These are phyloP conservation scores for Solanum paucissectum DNA, from an alignment of 257 asterid genomes.

Conservation along the genomic window DNA sequence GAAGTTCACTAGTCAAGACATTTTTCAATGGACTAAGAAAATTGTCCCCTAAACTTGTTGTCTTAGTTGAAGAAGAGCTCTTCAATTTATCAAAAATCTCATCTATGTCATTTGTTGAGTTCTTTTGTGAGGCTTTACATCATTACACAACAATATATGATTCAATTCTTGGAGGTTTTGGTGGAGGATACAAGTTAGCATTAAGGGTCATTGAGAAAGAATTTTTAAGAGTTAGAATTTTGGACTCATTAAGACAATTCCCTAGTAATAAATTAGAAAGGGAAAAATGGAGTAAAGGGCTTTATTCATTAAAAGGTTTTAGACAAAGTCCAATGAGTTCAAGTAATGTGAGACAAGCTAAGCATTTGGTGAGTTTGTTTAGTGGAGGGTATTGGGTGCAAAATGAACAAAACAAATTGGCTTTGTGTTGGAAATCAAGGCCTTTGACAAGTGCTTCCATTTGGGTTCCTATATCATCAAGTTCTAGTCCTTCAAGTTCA, in stretches of 20 bases:
- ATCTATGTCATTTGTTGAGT: constrained; percentile 17
- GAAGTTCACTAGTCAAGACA: constrained; percentile 4
- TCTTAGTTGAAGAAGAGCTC: constrained; percentile 26
- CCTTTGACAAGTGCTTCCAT: constrained; percentile 23
- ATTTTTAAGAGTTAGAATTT: constrained; percentile 13
- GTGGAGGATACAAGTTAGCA: constrained; percentile 15
- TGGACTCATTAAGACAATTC: constrained; percentile 16
- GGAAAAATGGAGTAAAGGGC: not conserved
- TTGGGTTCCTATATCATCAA: constrained; percentile 22
- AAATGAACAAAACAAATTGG: constrained; percentile 17
- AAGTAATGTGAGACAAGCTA: constrained; percentile 31
- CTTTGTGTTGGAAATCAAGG: constrained; percentile 33
- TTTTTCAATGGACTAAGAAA: constrained; percentile 25
- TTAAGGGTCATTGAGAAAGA: constrained; percentile 20
- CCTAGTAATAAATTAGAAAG: constrained; percentile 7
- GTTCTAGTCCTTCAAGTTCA: constrained; percentile 7
- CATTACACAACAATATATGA: constrained; percentile 25
- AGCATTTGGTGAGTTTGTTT: constrained; percentile 20
- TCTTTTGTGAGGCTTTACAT: constrained; percentile 21
- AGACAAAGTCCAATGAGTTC: constrained; percentile 24
- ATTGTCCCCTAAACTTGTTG: constrained; percentile 18
- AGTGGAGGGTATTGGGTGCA: constrained; percentile 31
- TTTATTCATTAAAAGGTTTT: constrained; percentile 14
- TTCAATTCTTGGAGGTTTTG: constrained; percentile 18
- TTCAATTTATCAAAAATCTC: constrained; percentile 6